Conservation (phyloP, 495 filamentous ascomycete species). For the Hypoxylon trugodes region DNA sequence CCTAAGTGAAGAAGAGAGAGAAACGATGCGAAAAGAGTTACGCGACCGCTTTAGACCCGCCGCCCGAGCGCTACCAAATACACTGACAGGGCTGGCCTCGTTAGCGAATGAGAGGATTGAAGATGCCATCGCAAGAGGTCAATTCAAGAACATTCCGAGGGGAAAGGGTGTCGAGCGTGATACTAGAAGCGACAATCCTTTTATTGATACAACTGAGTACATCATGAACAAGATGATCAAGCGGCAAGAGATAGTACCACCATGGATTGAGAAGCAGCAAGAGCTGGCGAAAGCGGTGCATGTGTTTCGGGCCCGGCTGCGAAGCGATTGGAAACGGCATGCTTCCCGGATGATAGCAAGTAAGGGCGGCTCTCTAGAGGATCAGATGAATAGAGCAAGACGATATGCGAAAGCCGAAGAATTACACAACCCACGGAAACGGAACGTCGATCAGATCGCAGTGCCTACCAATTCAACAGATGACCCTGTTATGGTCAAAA, state of each 20-base stretch:
- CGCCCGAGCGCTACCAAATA: conserved; percentile 78
- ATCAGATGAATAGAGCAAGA: conserved; percentile 75
- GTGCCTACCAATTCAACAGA: conserved; percentile 58
- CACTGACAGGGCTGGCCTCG: conserved; percentile 78
- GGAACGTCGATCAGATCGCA: conserved; percentile 56
- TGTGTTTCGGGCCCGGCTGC: conserved; percentile 75
- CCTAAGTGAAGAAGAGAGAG: conserved; percentile 73
- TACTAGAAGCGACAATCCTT: conserved; percentile 83
- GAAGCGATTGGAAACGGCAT: conserved; percentile 88
- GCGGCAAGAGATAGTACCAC: conserved; percentile 84
- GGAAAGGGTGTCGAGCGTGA: conserved; percentile 83
- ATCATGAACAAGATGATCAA: conserved; percentile 99
- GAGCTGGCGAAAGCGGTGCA: conserved; percentile 75
- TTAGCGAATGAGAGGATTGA: conserved; percentile 95
- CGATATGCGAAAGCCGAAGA: conserved; percentile 79
- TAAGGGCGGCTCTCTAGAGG: conserved; percentile 77
- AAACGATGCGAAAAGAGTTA: conserved; percentile 73
- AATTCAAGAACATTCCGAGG: conserved; percentile 87
- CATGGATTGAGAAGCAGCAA: conserved; percentile 98
- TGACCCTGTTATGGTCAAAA: conserved; percentile 58
- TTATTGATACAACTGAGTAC: conserved; percentile 96
- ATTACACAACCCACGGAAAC: conserved; percentile 58
- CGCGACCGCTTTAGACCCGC: conserved; percentile 80
- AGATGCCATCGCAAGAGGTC: conserved; percentile 88
- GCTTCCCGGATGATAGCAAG: conserved; percentile 82